phyloP scores from a whole-genome alignment of 768 basidiomycete species.

The Russula sp. region DNA sequence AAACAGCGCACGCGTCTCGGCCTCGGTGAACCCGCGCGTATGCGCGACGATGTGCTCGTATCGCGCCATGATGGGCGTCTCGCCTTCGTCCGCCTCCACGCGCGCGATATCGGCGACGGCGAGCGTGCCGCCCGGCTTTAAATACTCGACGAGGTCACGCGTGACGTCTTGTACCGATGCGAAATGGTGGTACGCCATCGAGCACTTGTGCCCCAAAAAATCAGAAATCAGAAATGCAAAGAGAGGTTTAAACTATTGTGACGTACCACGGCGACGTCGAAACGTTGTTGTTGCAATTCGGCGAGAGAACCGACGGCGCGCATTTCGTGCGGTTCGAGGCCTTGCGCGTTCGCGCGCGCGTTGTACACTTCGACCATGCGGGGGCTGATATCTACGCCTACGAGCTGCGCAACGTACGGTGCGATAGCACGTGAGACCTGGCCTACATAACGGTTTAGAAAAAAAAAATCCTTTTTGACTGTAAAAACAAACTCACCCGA shows the following conservation, averaged over 20 bases:
- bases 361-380: conserved; percentile 64
- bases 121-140: conserved; percentile 56
- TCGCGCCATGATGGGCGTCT: conserved; percentile 26
- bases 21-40: conserved; percentile 43
- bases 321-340: conserved; percentile 60
- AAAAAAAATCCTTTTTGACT: too few species aligned
- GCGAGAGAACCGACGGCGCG: conserved; percentile 48
- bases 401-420: conserved; percentile 49
- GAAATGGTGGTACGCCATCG: conserved; percentile 58
- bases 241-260: too few species aligned
- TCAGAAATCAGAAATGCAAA: too few species aligned
- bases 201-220: too few species aligned
- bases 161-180: conserved; percentile 44
- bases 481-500: conserved; percentile 9
- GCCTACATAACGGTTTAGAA: conserved; percentile 41
- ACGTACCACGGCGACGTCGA: conserved; percentile 66
- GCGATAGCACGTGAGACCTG: conserved; percentile 55
- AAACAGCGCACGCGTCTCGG: conserved; percentile 43
- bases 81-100: conserved; percentile 15
- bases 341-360: conserved; percentile 47
- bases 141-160: conserved; percentile 41
- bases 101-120: conserved; percentile 45
- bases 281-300: conserved; percentile 46
- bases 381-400: conserved; percentile 74
- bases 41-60: conserved; percentile 46